These are phyloP conservation scores for Calonectria leucothoes DNA, from an alignment of 2,329 filamentous ascomycete genomes.

Conservation along the genomic window DNA sequence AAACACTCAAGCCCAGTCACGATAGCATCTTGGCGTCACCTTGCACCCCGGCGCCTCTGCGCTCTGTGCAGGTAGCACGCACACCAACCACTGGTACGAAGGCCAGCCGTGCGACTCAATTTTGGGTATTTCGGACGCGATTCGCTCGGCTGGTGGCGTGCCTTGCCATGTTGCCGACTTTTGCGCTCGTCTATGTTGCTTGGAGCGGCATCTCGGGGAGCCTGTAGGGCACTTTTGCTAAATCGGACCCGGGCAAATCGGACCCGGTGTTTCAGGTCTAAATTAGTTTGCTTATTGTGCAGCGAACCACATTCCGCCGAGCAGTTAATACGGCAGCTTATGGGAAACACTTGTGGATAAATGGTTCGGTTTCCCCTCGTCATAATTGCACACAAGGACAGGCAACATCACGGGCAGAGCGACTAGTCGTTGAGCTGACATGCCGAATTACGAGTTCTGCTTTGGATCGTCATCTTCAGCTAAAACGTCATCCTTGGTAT, in stretches of 20 bases:
- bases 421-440: background rate
- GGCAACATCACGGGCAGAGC: background rate
- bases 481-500: conserved; percentile 11
- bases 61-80: background rate
- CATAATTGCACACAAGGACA: background rate
- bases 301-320: background rate
- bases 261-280: background rate
- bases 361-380: background rate
- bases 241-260: conserved; percentile 13
- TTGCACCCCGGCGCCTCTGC: background rate
- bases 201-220: background rate
- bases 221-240: background rate
- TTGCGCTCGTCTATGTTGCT: background rate
- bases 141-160: conserved; percentile 19
- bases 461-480: background rate
- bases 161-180: conserved; percentile 6
- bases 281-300: background rate
- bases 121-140: background rate
- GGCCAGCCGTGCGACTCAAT: background rate
- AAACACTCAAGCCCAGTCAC: conserved; percentile 1
- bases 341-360: background rate
- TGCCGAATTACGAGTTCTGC: background rate
- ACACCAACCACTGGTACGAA: background rate
- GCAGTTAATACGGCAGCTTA: background rate
- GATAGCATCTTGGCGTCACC: background rate